A percentile compares a stretch with the other conserved stretches of the same genome.
phyloP scores from a whole-genome alignment of 1,284 basidiomycete genomes.

The Marasmius tenuissimus region DNA sequence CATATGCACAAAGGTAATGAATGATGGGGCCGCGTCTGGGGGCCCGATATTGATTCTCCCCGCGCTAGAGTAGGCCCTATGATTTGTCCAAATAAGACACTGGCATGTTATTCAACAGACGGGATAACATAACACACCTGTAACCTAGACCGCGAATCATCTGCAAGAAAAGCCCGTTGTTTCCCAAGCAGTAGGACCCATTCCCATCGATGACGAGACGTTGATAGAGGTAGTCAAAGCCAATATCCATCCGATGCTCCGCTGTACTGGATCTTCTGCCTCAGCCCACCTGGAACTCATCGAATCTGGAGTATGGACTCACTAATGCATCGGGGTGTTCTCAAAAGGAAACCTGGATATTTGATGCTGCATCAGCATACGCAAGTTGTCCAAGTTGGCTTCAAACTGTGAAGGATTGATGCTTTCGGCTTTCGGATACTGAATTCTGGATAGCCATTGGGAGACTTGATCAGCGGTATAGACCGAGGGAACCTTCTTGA shows the following conservation, averaged over 20 bases:
- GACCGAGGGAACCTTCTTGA: constrained; percentile 8
- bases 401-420: constrained; percentile 17
- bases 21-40: constrained; percentile 24
- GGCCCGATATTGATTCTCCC: constrained; percentile 12
- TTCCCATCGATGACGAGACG: constrained; percentile 25
- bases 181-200: constrained; percentile 38
- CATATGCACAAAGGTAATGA: constrained; percentile 26
- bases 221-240: constrained; percentile 24
- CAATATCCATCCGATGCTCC: constrained; percentile 31
- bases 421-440: constrained; percentile 10
- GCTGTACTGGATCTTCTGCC: constrained; percentile 20
- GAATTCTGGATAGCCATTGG: constrained; percentile 6
- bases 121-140: constrained; percentile 19
- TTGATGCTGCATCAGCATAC: constrained; percentile 19
- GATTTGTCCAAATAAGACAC: background rate
- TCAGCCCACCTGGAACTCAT: background rate
- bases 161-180: constrained; percentile 31
- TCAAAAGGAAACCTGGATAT: constrained; percentile 35
- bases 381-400: constrained; percentile 26
- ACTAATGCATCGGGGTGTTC: constrained; percentile 40
- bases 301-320: constrained; percentile 10
- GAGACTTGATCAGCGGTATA: constrained; percentile 6
- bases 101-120: background rate
- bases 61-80: background rate
- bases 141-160: constrained; percentile 36